Base-by-base conservation (phyloP, 495 filamentous ascomycete genomes). In the Collariella sp. region DNA sequence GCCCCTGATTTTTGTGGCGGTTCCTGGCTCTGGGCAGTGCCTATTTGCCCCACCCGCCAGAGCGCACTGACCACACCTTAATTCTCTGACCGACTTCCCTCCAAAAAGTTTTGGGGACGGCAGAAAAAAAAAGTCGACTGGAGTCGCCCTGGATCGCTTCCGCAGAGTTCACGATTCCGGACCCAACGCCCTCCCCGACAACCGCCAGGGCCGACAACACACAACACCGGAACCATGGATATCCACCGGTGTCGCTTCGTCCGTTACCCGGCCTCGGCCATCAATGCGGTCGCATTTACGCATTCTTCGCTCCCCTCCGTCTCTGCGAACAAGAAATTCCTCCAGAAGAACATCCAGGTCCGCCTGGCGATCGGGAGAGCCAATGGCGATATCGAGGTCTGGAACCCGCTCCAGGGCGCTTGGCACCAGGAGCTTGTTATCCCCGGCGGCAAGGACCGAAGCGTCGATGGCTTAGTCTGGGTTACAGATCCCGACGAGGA, bases 201-300 rank as follows among this genome's bases (percentile, higher is more conserved):
- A 31, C 35, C 50, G 33, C 35, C 48, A 54, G 56, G 56, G 50
- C 55, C 38, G 50, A 50, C 45, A 59, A 26, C 45, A 61, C 42
- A 58, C 47, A 60, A 39, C 46, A 63, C 51, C 60, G 53, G 49
- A 49, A 62, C 38, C 56, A 96, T 99, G 88, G 93, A 97, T 73
- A 85, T 97, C 62, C 94, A 99, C 73, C 87, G 93, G 65, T 95
- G 90, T 62, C 88, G 93, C 61, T 99, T 97, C 73, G 86, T 99
- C 40, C 86, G 86, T n/a, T 97, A 90, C 66, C 90, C 89, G 50
- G 83, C 89, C 3, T 87, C 91, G 36, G 86, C 89, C 24, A 96
- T 99, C 66, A 96, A 94, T 71, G 84, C 89, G 39, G 79, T 96
- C 62, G 88, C 90, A 52, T 97, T 99, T 70, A 95, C 94, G 0